phyloP scores from a whole-genome alignment of 2,329 filamentous ascomycete species.

The Sodiomyces alkalinus region DNA sequence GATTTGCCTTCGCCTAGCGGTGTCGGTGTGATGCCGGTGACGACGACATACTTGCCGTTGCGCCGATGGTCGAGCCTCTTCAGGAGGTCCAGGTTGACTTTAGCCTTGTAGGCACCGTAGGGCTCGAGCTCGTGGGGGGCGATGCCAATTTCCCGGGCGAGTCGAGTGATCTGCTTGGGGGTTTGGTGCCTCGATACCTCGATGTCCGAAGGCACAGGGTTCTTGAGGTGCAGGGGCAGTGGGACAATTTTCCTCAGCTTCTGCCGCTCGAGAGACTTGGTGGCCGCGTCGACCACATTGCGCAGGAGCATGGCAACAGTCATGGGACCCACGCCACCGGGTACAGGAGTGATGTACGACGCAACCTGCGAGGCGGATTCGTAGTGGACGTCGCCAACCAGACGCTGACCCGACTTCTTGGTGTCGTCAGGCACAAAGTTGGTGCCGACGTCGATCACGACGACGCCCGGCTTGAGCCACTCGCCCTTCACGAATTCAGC shows the following conservation, averaged over 20 bases:
- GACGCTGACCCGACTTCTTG: conserved; percentile 81
- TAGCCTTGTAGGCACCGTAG: conserved; percentile 90
- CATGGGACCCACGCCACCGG: conserved; percentile 95
- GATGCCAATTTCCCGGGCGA: conserved; percentile 81
- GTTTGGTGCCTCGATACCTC: conserved; percentile 76
- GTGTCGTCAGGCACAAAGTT: conserved; percentile 84
- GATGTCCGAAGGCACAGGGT: conserved; percentile 89
- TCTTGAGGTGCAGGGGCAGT: conserved; percentile 64
- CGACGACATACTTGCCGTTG: conserved; percentile 81
- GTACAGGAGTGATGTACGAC: conserved; percentile 88
- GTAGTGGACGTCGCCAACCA: conserved; percentile 92
- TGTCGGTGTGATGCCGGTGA: conserved; percentile 92
- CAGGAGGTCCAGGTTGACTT: conserved; percentile 72
- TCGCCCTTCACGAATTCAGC: conserved; percentile 83
- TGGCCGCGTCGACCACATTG: conserved; percentile 83
- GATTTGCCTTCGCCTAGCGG: conserved; percentile 96
- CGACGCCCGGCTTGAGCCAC: conserved; percentile 87
- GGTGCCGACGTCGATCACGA: conserved; percentile 95
- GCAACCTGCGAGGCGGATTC: conserved; percentile 73
- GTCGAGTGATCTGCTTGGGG: conserved; percentile 77
- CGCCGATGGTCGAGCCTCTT: conserved; percentile 74
- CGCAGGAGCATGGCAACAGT: conserved; percentile 96
- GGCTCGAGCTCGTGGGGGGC: conserved; percentile 80
- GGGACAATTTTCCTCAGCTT: conserved; percentile 68
- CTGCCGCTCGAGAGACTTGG: conserved; percentile 66